Evolutionary conservation across 2,329 filamentous ascomycete species (phyloP).

Genomic region (Ustulina deusta): DNA sequence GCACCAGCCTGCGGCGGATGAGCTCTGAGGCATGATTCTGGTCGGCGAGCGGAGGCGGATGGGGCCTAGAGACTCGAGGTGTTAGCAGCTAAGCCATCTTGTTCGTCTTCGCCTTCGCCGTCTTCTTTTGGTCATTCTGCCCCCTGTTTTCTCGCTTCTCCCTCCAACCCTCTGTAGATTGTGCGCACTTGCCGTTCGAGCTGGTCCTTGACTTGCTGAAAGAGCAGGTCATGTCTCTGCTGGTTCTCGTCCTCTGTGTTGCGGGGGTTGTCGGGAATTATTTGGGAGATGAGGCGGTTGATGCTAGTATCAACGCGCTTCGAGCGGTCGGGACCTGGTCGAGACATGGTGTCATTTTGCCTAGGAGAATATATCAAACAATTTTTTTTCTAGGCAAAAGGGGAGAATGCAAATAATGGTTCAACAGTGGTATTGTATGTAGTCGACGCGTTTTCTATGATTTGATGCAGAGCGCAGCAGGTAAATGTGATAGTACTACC

Average conservation of each 20-base stretch:
- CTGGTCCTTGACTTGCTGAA: constrained; percentile 63
- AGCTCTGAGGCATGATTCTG: constrained; percentile 93
- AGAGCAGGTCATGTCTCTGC: constrained; percentile 74
- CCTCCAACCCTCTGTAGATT: constrained; percentile 1
- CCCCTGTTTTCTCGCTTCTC: constrained; percentile 3
- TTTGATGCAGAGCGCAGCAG: too few species aligned
- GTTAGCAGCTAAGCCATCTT: constrained; percentile 28
- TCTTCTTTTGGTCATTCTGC: background rate
- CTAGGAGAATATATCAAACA: constrained; percentile 7
- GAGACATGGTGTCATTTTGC: constrained; percentile 60
- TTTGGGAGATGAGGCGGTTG: constrained; percentile 79
- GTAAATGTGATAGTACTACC: background rate
- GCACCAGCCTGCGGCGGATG: constrained; percentile 88
- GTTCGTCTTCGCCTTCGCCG: background rate
- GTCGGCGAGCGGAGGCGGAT: constrained; percentile 71
- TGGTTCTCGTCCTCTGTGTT: constrained; percentile 77
- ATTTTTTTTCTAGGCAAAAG: background rate
- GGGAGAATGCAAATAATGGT: background rate
- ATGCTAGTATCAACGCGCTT: constrained; percentile 83
- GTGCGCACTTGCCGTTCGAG: constrained; percentile 61
- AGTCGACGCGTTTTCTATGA: background rate
- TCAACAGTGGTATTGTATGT: background rate
- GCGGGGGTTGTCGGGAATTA: constrained; percentile 74
- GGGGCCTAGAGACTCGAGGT: constrained; percentile 53
- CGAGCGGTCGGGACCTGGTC: constrained; percentile 67